Conservation (phyloP, 1,139 yeast species). For the Taiozyma sp. region DNA sequence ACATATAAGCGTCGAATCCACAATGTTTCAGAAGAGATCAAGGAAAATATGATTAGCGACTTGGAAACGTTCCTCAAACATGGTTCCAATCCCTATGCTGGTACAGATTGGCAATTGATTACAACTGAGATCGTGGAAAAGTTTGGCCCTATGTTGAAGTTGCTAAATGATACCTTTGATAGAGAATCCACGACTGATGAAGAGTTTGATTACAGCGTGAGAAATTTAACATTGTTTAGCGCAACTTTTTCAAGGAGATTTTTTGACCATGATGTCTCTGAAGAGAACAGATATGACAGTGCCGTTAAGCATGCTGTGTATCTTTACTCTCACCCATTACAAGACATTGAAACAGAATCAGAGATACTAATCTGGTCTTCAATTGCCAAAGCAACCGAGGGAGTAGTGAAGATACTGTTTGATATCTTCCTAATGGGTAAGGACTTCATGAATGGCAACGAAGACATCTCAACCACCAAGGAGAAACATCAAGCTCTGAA, state of each 20-base stretch:
- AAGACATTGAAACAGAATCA: slow-evolving; percentile 30
- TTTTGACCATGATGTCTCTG: slow-evolving; percentile 2
- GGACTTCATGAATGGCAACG: slow-evolving; percentile 3
- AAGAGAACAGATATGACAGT: slow-evolving; percentile 15
- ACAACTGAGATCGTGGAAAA: slow-evolving; percentile 42
- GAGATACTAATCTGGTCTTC: slow-evolving; percentile 47
- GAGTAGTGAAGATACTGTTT: slow-evolving; percentile 32
- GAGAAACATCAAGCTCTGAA: slow-evolving; percentile 11
- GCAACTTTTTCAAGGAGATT: slow-evolving; percentile 40
- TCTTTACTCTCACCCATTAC: slow-evolving; percentile 41
- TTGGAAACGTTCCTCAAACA: slow-evolving; percentile 27
- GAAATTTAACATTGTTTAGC: slow-evolving; percentile 33
- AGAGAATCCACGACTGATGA: slow-evolving; percentile 8
- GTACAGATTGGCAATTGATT: slow-evolving; percentile 48
- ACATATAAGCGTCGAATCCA: slow-evolving; percentile 42
- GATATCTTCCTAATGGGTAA: slow-evolving; percentile 31
- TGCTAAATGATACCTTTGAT: slow-evolving; percentile 32
- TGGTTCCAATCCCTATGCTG: slow-evolving; percentile 27
- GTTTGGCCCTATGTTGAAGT: slow-evolving; percentile 42
- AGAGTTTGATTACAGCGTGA: slow-evolving; percentile 19
- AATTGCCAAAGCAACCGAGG: slow-evolving; percentile 31
- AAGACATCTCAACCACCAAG: neutral
- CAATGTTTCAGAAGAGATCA: slow-evolving; percentile 31
- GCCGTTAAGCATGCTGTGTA: slow-evolving; percentile 32
- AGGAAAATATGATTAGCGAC: slow-evolving; percentile 30